phyloP scores from a whole-genome alignment of 1,284 basidiomycete genomes.

The Amylostereum chailletii region DNA sequence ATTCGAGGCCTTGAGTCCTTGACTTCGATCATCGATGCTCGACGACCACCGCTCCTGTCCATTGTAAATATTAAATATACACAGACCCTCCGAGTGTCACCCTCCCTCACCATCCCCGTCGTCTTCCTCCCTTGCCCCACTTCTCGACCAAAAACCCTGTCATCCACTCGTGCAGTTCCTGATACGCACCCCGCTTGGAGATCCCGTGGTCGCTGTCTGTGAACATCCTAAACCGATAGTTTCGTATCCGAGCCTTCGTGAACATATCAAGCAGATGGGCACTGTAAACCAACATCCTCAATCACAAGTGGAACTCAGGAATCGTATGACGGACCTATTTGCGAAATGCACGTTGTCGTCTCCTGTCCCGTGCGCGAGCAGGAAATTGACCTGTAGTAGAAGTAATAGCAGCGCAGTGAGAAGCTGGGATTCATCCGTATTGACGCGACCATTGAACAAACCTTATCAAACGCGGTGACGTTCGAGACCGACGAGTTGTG shows the following conservation, averaged over 20 bases:
- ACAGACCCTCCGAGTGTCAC: too few relatives aligned
- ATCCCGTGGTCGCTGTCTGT: conserved; percentile 89
- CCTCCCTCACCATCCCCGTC: conserved; percentile 37
- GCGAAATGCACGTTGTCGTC: conserved; percentile 95
- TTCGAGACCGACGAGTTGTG: conserved; percentile 77
- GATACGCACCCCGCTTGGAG: conserved; percentile 60
- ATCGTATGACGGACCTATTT: conserved; percentile 30
- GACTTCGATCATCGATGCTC: background rate
- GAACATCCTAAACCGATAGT: conserved; percentile 91
- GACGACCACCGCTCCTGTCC: background rate
- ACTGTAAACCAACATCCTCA: conserved; percentile 24
- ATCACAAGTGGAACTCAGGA: too few relatives aligned
- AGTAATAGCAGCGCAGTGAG: too few relatives aligned
- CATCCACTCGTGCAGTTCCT: conserved; percentile 86
- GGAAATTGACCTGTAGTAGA: conserved; percentile 44
- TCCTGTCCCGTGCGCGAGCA: conserved; percentile 87
- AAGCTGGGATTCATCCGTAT: too few relatives aligned
- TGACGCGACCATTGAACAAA: too few relatives aligned
- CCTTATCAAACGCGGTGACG: conserved; percentile 72
- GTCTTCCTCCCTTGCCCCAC: conserved; percentile 81
- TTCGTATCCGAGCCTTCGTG: conserved; percentile 66
- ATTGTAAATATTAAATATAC: background rate
- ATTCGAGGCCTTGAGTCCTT: background rate
- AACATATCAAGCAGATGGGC: conserved; percentile 90
- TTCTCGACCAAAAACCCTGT: conserved; percentile 77